Conservation (phyloP, 306 rosid genomes). For the Urtica urens region DNA sequence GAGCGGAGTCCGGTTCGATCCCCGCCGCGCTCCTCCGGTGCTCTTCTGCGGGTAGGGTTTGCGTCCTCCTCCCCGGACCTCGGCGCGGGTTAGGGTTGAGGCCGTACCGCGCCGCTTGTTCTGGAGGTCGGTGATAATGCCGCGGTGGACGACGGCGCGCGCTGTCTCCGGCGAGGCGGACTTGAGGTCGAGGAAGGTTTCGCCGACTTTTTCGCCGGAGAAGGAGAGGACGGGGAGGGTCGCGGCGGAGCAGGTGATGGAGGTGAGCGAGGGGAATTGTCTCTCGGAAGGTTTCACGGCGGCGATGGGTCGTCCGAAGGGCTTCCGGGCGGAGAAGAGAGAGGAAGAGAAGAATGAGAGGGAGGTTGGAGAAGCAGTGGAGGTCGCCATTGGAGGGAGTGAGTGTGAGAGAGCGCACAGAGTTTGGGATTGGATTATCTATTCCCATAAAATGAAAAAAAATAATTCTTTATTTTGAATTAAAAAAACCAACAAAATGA, state of each 20-base stretch:
- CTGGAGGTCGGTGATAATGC: constrained; percentile 66
- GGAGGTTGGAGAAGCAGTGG: constrained; percentile 19
- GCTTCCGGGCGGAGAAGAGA: constrained; percentile 31
- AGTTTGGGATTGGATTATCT: constrained; percentile 1
- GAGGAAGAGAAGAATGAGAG: constrained; percentile 51
- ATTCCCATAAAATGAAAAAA: constrained; percentile 13
- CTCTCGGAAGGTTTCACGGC: constrained; percentile 14
- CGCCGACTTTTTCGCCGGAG: constrained; percentile 63
- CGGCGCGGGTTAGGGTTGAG: constrained; percentile 75
- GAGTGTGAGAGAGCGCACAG: not conserved
- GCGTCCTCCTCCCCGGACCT: constrained; percentile 76
- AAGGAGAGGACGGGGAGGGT: constrained; percentile 76
- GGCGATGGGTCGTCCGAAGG: constrained; percentile 12
- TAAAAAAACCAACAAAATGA: too few species aligned
- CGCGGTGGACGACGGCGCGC: constrained; percentile 91
- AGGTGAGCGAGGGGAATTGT: too few species aligned
- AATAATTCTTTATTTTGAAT: too few species aligned
- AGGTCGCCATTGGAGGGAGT: constrained; percentile 33
- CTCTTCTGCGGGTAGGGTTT: constrained; percentile 84
- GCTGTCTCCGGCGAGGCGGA: constrained; percentile 72
- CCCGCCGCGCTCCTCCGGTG: constrained; percentile 73
- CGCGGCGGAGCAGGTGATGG: constrained; percentile 48
- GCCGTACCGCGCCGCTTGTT: constrained; percentile 98
- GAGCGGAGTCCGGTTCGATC: constrained; percentile 70
- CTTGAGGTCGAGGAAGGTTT: constrained; percentile 55